These are phyloP conservation scores for Chaetomiaceae sp. DNA, from an alignment of 2,329 filamentous ascomycete species.

Conservation along the genomic window DNA sequence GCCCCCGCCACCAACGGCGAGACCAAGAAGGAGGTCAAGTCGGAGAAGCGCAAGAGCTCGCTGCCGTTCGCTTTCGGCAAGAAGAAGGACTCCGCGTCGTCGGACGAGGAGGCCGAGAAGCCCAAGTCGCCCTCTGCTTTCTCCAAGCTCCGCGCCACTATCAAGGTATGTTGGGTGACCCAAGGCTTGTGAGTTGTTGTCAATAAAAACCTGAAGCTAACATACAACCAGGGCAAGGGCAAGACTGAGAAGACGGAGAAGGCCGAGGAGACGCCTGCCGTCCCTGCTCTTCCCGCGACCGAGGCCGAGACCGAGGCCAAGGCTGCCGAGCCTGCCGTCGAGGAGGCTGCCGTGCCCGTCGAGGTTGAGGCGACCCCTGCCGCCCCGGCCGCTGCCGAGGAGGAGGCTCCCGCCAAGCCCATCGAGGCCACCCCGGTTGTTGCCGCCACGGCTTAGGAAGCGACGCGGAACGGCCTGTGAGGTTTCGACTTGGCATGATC, in stretches of 20 bases:
- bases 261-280: constrained; percentile 37
- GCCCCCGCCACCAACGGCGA: constrained; percentile 46
- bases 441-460: constrained; percentile 47
- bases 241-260: constrained; percentile 33
- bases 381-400: constrained; percentile 25
- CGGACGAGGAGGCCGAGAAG: constrained; percentile 60
- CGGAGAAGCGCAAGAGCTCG: constrained; percentile 77
- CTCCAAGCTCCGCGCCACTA: constrained; percentile 57
- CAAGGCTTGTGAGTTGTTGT: too few species aligned
- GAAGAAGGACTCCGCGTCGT: constrained; percentile 59
- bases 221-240: constrained; percentile 28
- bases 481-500: constrained; percentile 19
- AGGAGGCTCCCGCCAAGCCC: constrained; percentile 34
- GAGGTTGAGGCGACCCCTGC: constrained; percentile 26
- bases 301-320: constrained; percentile 27
- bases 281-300: constrained; percentile 35
- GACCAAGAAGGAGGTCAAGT: constrained; percentile 60
- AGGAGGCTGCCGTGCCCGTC: constrained; percentile 33
- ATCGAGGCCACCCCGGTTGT: constrained; percentile 43
- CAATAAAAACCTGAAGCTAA: not conserved
- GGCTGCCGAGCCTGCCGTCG: constrained; percentile 27
- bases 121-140: constrained; percentile 49
- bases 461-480: constrained; percentile 13
- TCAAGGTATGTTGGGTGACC: constrained; percentile 34
- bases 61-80: constrained; percentile 70